Conservation (phyloP, 164 flowering plant genomes). For the Houttuynia cordata region DNA sequence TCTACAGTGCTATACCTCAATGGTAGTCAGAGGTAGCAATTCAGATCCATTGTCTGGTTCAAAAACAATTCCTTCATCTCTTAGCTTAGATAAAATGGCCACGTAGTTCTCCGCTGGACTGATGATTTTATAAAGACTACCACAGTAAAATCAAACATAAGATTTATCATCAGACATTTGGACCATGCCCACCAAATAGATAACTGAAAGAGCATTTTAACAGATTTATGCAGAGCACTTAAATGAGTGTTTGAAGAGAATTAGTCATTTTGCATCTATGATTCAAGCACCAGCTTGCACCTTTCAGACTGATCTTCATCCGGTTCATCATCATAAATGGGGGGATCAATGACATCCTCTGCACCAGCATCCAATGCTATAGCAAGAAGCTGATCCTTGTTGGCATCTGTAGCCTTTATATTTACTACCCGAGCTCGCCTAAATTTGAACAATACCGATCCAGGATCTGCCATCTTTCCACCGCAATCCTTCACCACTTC, state of each 20-base stretch:
- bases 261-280: not conserved
- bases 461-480: conserved; percentile 97
- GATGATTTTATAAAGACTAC: conserved; percentile 64
- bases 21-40: conserved; percentile 54
- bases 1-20: conserved; percentile 46
- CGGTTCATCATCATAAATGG: conserved; percentile 49
- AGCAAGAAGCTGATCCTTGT: conserved; percentile 70
- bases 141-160: not conserved
- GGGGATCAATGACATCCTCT: conserved; percentile 91
- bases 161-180: not conserved
- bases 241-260: not conserved
- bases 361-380: conserved; percentile 95
- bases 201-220: not conserved
- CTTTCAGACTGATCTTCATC: conserved; percentile 73
- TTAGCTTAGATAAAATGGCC: conserved; percentile 46
- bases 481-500: conserved; percentile 83
- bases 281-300: conserved; percentile 17
- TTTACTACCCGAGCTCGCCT: conserved; percentile 73
- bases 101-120: conserved; percentile 60
- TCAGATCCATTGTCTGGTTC: conserved; percentile 87
- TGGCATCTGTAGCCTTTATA: conserved; percentile 63
- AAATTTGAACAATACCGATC: conserved; percentile 87
- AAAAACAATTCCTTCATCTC: conserved; percentile 66
- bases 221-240: not conserved
- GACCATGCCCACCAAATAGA: not conserved